Percentiles rank a stretch among this genome's conserved stretches.
Evolutionary conservation across 345 rosid genomes (phyloP).

Genomic region (Odontarrhena argentea): DNA sequence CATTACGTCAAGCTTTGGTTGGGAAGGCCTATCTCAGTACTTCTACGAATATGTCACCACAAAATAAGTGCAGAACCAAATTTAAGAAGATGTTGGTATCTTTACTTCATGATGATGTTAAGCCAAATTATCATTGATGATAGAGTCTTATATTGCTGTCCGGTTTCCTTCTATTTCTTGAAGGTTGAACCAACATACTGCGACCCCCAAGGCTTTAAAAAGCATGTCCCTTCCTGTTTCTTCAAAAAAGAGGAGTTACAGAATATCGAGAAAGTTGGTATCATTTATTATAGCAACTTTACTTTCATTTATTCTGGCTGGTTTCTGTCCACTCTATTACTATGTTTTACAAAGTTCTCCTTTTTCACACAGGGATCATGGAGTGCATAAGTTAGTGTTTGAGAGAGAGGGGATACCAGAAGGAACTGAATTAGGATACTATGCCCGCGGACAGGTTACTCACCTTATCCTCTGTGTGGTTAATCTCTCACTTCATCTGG

Average conservation of each 20-base stretch:
- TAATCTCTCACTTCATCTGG: slow-evolving; percentile 29
- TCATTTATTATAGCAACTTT: slow-evolving; percentile 29
- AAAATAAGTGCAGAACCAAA: slow-evolving; percentile 48
- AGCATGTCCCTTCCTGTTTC: slow-evolving; percentile 41
- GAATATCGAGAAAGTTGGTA: slow-evolving; percentile 48
- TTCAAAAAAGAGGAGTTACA: slow-evolving; percentile 44
- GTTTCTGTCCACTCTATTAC: slow-evolving; percentile 29
- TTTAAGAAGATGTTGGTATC: slow-evolving; percentile 49
- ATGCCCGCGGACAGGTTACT: slow-evolving; percentile 85
- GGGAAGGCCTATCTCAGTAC: slow-evolving; percentile 45
- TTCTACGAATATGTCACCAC: slow-evolving; percentile 42
- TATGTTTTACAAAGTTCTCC: slow-evolving; percentile 20
- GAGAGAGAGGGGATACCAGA: slow-evolving; percentile 88
- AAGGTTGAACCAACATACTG: slow-evolving; percentile 53
- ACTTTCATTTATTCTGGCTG: slow-evolving; percentile 25
- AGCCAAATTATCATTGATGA: slow-evolving; percentile 9
- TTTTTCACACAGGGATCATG: slow-evolving; percentile 63
- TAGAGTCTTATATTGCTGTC: slow-evolving; percentile 31
- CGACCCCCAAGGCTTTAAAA: slow-evolving; percentile 41
- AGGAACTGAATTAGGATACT: slow-evolving; percentile 96
- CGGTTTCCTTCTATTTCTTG: slow-evolving; percentile 37
- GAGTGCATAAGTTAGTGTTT: slow-evolving; percentile 83
- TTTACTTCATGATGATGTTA: slow-evolving; percentile 33
- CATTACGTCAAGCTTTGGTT: slow-evolving; percentile 45
- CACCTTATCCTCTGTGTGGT: slow-evolving; percentile 36